These are phyloP conservation scores for Suillus paluster DNA, from an alignment of 768 basidiomycete genomes.

Conservation along the genomic window DNA sequence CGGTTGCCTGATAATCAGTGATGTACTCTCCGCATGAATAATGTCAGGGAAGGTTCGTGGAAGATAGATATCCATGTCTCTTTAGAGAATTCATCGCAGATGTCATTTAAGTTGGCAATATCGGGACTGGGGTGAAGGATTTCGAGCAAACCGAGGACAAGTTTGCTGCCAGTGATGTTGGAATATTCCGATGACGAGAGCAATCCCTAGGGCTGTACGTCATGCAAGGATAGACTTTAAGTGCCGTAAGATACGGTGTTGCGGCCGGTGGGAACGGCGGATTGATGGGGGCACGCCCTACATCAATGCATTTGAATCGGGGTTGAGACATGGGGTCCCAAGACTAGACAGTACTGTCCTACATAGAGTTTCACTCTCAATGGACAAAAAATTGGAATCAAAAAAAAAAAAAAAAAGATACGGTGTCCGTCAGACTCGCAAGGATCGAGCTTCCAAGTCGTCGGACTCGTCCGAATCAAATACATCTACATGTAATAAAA, in stretches of 20 bases:
- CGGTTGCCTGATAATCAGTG: no score
- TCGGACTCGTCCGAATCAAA: background rate
- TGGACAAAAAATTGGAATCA: no score
- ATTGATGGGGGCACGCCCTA: no score
- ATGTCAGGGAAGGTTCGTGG: background rate
- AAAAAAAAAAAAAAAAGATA: no score
- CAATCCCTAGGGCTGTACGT: background rate
- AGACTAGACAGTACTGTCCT: no score
- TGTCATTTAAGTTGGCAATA: background rate
- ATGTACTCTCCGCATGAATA: no score
- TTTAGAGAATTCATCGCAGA: no score
- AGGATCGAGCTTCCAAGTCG: background rate
- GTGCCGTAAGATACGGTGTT: background rate
- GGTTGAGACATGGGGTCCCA: no score
- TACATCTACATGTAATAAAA: background rate
- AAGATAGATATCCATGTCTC: no score
- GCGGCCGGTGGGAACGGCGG: no score
- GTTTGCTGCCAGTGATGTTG: background rate
- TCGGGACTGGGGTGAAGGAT: background rate
- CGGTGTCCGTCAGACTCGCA: background rate
- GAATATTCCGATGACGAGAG: background rate
- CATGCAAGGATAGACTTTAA: background rate
- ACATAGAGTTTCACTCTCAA: no score
- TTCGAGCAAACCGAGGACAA: background rate
- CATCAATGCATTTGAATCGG: no score